Percentiles rank a stretch among this genome's conserved stretches.
phyloP scores from a whole-genome alignment of 2,329 filamentous ascomycete genomes.

The Metarhizium rileyi region DNA sequence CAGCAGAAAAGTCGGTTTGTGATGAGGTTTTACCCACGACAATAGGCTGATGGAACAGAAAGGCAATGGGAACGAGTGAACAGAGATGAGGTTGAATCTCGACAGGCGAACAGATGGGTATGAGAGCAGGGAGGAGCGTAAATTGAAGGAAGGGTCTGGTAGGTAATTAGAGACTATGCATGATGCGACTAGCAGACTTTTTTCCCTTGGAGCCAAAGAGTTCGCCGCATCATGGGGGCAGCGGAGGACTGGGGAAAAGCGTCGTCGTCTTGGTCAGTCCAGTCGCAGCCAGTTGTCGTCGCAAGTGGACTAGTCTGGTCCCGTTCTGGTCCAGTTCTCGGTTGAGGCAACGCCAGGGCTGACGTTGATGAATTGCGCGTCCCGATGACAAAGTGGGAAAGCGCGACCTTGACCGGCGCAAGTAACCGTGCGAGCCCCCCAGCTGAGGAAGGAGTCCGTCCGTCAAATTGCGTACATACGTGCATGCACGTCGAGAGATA shows the following conservation, averaged over 20 bases:
- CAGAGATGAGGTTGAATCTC: background rate
- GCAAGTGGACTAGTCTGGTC: background rate
- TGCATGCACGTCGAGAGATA: no score
- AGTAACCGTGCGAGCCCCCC: no score
- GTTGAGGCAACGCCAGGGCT: slow-evolving; percentile 11
- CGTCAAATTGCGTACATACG: no score
- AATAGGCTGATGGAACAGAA: background rate
- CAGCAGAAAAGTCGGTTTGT: background rate
- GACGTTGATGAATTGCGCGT: slow-evolving; percentile 27
- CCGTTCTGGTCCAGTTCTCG: background rate
- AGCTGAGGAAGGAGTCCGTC: no score
- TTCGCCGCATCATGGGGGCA: background rate
- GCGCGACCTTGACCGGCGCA: background rate
- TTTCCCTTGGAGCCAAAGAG: background rate
- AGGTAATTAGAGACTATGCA: background rate
- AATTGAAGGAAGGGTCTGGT: background rate
- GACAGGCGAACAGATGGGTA: background rate
- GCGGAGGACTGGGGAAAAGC: background rate
- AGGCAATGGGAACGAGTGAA: background rate
- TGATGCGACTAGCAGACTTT: slow-evolving; percentile 1
- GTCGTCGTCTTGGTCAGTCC: slow-evolving; percentile 1
- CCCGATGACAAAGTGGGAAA: slow-evolving; percentile 17
- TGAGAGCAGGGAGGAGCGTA: background rate
- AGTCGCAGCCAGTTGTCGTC: background rate
- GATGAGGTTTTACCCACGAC: background rate